Evolutionary conservation across 2,329 filamentous ascomycete species (phyloP).

Genomic region (Sporothrix dimorphospora): DNA sequence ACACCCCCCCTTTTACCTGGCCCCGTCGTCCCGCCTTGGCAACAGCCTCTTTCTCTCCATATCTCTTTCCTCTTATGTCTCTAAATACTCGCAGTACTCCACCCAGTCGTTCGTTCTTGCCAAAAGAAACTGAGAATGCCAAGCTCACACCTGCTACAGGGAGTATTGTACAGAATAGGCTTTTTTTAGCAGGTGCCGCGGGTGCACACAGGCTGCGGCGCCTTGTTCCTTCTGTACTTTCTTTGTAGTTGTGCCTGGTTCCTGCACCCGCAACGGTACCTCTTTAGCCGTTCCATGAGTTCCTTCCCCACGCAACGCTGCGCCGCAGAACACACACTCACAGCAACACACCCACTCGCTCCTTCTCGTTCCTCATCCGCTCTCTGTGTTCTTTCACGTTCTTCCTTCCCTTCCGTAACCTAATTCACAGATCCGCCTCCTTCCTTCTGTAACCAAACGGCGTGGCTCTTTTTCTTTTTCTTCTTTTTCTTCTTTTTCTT

Average conservation of each 20-base stretch:
- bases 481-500: constrained; percentile 6
- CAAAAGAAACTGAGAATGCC: neutral
- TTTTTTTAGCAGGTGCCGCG: neutral
- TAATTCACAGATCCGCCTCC: neutral
- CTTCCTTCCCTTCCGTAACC: neutral
- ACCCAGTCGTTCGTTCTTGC: constrained; percentile 4
- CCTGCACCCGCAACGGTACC: constrained; percentile 22
- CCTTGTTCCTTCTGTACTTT: neutral
- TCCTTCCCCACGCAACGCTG: neutral
- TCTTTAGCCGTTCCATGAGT: constrained; percentile 22
- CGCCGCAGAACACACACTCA: neutral
- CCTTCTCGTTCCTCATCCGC: constrained; percentile 16
- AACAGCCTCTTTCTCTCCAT: neutral
- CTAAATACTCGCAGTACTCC: neutral
- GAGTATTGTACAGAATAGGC: neutral
- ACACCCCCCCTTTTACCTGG: neutral
- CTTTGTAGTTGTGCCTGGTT: constrained; percentile 15
- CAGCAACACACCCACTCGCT: neutral
- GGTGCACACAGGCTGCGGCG: neutral
- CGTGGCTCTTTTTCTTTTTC: neutral
- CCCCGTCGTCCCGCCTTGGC: constrained; percentile 13
- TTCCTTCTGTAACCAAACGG: neutral
- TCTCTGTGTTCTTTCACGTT: neutral
- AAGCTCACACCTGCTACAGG: neutral
- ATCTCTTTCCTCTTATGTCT: neutral